These are phyloP conservation scores for Verticillium isaacii DNA, from an alignment of 2,329 filamentous ascomycete genomes.

Conservation along the genomic window DNA sequence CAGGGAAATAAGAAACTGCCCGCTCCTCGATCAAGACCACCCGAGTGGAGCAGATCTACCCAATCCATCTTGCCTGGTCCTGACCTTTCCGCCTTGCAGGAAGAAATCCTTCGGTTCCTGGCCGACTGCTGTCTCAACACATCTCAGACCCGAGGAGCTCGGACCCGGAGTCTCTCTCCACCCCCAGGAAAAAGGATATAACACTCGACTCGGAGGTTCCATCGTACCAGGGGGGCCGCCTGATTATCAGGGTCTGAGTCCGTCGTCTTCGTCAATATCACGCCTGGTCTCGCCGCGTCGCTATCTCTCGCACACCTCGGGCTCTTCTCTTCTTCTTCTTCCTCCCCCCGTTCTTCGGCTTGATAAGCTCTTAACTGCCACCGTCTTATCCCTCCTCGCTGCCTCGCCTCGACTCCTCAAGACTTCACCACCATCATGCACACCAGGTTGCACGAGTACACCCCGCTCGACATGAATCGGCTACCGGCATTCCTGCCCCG, in stretches of 20 bases:
- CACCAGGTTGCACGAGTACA: slow-evolving; percentile 9
- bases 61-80: slow-evolving; percentile 5
- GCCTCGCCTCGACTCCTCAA: not conserved
- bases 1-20: slow-evolving; percentile 12
- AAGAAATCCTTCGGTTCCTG: not conserved
- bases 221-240: slow-evolving; percentile 5
- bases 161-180: not conserved
- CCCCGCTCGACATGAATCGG: slow-evolving; percentile 4
- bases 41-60: slow-evolving; percentile 11
- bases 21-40: slow-evolving; percentile 9
- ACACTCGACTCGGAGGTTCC: slow-evolving; percentile 10
- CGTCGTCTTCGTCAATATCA: slow-evolving; percentile 12
- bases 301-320: slow-evolving; percentile 2
- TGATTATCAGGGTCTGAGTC: slow-evolving; percentile 12
- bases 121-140: not conserved
- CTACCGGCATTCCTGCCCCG: slow-evolving; percentile 3
- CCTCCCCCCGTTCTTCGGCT: not conserved
- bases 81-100: slow-evolving; percentile 2
- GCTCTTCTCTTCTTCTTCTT: slow-evolving; percentile 2
- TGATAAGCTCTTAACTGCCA: not conserved
- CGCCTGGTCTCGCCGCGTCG: slow-evolving; percentile 9
- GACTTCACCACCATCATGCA: not conserved
- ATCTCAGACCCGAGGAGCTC: not conserved
- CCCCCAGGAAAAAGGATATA: slow-evolving; percentile 10
- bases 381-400: not conserved